A percentile compares a stretch with the other conserved stretches of the same genome.
Evolutionary conservation across 2,329 filamentous ascomycete genomes (phyloP).

Genomic region (Trichophaea hybrida): DNA sequence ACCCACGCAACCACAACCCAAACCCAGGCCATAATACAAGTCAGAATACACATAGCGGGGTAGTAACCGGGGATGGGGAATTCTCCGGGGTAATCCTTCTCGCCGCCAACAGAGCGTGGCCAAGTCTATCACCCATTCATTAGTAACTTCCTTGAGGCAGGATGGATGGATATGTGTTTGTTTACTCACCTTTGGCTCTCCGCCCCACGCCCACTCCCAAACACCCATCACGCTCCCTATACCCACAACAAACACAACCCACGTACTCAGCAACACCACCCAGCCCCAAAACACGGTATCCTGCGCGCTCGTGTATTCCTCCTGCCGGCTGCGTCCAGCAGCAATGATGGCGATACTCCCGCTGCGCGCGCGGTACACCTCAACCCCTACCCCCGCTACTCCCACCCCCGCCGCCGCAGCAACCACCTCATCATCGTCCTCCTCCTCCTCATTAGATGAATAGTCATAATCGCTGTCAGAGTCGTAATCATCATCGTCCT

Average conservation of each 20-base stretch:
- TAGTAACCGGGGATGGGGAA: slow-evolving; percentile 95
- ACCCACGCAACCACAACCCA: slow-evolving; percentile 98
- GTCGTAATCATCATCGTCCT: neutral
- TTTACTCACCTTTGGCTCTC: slow-evolving; percentile 32
- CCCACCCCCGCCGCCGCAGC: neutral
- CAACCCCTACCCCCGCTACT: neutral
- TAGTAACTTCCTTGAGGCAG: neutral
- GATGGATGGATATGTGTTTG: neutral
- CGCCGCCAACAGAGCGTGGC: slow-evolving; percentile 48
- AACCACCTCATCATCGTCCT: slow-evolving; percentile 7
- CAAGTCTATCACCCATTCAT: slow-evolving; percentile 5
- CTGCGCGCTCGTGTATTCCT: slow-evolving; percentile 17
- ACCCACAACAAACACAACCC: slow-evolving; percentile 88
- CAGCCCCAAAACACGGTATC: slow-evolving; percentile 98
- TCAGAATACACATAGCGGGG: slow-evolving; percentile 81
- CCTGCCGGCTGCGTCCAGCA: slow-evolving; percentile 5
- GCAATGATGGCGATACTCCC: slow-evolving; percentile 11
- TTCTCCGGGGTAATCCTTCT: slow-evolving; percentile 78
- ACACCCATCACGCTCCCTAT: slow-evolving; percentile 92
- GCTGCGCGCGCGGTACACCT: slow-evolving; percentile 10
- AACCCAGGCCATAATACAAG: slow-evolving; percentile 93
- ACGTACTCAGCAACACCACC: slow-evolving; percentile 79
- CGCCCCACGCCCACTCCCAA: slow-evolving; percentile 99
- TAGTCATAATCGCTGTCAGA: neutral
- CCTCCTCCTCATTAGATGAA: slow-evolving; percentile 7